These are phyloP conservation scores for Hondaea fermentalgiana DNA, from an alignment of 108 stramenopile genomes.

Conservation along the genomic window DNA sequence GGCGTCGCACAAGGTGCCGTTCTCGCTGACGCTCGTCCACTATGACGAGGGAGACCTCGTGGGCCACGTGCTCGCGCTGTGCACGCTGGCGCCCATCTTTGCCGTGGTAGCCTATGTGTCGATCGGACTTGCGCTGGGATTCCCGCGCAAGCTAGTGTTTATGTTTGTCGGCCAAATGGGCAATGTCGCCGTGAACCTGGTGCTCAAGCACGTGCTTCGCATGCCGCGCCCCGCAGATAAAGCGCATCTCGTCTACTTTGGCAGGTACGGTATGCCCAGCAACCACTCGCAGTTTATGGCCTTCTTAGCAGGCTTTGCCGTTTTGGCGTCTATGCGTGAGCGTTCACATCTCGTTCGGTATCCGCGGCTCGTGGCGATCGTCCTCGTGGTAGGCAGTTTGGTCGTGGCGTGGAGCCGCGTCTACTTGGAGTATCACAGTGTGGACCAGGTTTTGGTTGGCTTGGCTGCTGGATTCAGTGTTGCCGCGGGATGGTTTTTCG, in stretches of 20 bases:
- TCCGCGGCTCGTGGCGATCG: background rate
- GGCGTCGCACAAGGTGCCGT: background rate
- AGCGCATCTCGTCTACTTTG: background rate
- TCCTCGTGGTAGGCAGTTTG: background rate
- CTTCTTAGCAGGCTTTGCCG: conserved; percentile 34
- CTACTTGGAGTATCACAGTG: conserved; percentile 39
- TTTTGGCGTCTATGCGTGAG: background rate
- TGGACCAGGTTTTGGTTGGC: conserved; percentile 34
- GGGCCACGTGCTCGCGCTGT: background rate
- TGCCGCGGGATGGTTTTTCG: conserved; percentile 24
- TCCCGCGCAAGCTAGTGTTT: background rate
- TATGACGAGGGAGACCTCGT: background rate
- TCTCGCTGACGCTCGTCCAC: conserved; percentile 3
- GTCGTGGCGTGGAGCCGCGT: conserved; percentile 26
- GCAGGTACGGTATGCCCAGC: conserved; percentile 46
- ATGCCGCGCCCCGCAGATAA: background rate
- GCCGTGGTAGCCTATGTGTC: background rate
- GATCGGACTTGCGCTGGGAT: background rate
- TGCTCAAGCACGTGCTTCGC: background rate
- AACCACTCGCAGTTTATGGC: conserved; percentile 43
- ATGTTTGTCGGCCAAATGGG: conserved; percentile 5
- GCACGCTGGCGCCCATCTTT: conserved; percentile 11
- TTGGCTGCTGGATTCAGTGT: conserved; percentile 20
- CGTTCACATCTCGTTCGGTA: background rate
- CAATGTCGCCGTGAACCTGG: background rate